A percentile compares a stretch with the other conserved stretches of the same genome.
phyloP scores from a whole-genome alignment of 2,329 filamentous ascomycete species.

The Fusarium sp. region DNA sequence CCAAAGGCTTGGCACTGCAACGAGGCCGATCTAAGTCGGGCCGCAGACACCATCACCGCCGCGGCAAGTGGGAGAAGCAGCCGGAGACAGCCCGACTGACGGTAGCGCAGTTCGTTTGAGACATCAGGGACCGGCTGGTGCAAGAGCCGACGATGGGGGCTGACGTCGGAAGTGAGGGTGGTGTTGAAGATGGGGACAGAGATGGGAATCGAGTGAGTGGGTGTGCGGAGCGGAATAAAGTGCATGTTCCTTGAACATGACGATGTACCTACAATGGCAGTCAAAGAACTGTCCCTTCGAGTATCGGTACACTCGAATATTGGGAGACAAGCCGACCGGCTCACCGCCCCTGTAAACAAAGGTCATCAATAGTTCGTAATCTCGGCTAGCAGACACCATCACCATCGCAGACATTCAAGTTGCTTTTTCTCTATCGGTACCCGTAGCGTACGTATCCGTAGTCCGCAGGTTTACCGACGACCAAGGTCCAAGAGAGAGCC shows the following conservation, averaged over 20 bases:
- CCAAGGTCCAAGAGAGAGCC: background rate
- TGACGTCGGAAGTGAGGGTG: background rate
- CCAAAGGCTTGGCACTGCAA: background rate
- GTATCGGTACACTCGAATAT: slow-evolving; percentile 90
- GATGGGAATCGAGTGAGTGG: background rate
- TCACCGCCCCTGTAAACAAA: slow-evolving; percentile 74
- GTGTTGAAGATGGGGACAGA: background rate
- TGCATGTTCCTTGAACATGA: background rate
- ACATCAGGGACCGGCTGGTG: background rate
- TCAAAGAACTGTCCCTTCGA: slow-evolving; percentile 88
- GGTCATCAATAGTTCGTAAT: slow-evolving; percentile 23
- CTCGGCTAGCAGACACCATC: slow-evolving; percentile 1
- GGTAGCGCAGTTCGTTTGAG: background rate
- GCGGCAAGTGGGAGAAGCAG: background rate
- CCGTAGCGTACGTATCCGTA: background rate
- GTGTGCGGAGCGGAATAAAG: background rate
- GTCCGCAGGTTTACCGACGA: background rate
- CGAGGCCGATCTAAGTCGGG: background rate
- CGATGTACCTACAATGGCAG: slow-evolving; percentile 74
- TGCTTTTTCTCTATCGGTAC: slow-evolving; percentile 15
- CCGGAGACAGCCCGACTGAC: background rate
- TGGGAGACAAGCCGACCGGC: slow-evolving; percentile 83
- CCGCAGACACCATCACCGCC: slow-evolving; percentile 1
- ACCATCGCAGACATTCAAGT: slow-evolving; percentile 7
- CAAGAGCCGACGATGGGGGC: background rate